These are phyloP conservation scores for Kodamaea fungicola DNA, from an alignment of 1,139 yeast species.

Conservation along the genomic window DNA sequence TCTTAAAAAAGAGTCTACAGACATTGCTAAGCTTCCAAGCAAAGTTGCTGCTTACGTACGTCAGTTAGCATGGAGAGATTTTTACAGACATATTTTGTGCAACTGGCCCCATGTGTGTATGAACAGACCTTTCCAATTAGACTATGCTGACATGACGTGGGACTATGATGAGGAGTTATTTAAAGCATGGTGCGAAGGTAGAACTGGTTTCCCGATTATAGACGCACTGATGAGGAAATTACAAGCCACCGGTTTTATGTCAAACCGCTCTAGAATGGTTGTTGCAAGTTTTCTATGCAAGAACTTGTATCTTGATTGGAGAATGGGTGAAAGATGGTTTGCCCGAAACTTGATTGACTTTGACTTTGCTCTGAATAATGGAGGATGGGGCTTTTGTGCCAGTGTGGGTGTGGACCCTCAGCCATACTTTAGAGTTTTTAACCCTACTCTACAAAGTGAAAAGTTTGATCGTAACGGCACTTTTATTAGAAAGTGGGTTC, in stretches of 20 bases:
- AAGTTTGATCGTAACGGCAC: conserved; percentile 46
- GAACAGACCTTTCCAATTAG: conserved; percentile 47
- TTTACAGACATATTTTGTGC: conserved; percentile 46
- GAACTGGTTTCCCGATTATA: conserved; percentile 53
- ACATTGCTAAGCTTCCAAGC: conserved; percentile 5
- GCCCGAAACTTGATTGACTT: conserved; percentile 47
- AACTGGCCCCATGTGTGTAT: conserved; percentile 51
- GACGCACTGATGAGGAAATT: conserved; percentile 58
- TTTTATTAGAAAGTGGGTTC: conserved; percentile 49
- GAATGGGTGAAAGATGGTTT: conserved; percentile 52
- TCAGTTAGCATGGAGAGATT: conserved; percentile 58
- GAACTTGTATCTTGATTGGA: conserved; percentile 52
- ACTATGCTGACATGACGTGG: conserved; percentile 39
- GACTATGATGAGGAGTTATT: conserved; percentile 35
- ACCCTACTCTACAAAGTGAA: conserved; percentile 49
- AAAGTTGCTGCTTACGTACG: conserved; percentile 23
- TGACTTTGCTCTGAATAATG: conserved; percentile 52
- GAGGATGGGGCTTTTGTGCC: conserved; percentile 57
- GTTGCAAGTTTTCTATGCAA: conserved; percentile 51
- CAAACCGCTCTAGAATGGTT: conserved; percentile 53
- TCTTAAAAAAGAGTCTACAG: conserved; percentile 14
- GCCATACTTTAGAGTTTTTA: conserved; percentile 54
- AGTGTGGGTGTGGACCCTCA: conserved; percentile 53
- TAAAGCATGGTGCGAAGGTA: conserved; percentile 48
- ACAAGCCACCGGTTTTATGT: conserved; percentile 48